These are phyloP conservation scores for Hordeum marinum DNA, from an alignment of 176 grass and related monocot genomes.

Conservation along the genomic window DNA sequence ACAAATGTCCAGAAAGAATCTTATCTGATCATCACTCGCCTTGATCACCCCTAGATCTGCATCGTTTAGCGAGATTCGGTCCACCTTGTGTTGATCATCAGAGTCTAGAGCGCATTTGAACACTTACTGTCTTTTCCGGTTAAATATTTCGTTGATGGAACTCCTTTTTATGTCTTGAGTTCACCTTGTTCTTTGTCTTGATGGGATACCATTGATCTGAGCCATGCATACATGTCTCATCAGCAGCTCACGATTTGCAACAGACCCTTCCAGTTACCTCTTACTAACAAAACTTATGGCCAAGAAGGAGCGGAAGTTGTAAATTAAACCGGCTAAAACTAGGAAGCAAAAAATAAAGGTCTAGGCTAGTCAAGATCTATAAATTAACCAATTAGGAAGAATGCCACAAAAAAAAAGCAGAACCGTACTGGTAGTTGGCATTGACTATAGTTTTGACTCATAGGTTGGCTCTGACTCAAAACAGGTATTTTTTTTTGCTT, in stretches of 20 bases:
- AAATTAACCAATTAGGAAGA: too few species aligned
- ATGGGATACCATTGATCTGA: neutral
- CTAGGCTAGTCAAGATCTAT: too few species aligned
- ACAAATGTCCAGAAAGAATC: neutral
- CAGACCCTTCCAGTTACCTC: too few species aligned
- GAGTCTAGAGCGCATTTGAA: neutral
- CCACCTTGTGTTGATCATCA: neutral
- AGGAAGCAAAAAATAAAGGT: too few species aligned
- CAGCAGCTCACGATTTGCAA: too few species aligned
- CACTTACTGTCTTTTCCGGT: neutral
- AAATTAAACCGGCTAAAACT: too few species aligned
- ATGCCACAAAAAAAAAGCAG: too few species aligned
- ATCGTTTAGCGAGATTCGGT: neutral
- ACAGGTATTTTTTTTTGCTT: too few species aligned
- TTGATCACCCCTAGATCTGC: neutral
- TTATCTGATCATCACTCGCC: neutral
- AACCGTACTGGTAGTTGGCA: too few species aligned
- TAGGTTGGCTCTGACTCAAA: neutral
- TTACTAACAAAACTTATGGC: too few species aligned
- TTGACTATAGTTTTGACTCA: neutral
- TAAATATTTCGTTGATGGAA: neutral
- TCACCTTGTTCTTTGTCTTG: neutral
- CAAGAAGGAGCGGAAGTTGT: too few species aligned
- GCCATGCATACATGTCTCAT: neutral
- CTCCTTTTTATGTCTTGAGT: neutral